Evolutionary conservation across 1,284 basidiomycete genomes (phyloP), one percentile per base, ranked within the genome.

Genomic region (Fomitopsis palustris): DNA sequence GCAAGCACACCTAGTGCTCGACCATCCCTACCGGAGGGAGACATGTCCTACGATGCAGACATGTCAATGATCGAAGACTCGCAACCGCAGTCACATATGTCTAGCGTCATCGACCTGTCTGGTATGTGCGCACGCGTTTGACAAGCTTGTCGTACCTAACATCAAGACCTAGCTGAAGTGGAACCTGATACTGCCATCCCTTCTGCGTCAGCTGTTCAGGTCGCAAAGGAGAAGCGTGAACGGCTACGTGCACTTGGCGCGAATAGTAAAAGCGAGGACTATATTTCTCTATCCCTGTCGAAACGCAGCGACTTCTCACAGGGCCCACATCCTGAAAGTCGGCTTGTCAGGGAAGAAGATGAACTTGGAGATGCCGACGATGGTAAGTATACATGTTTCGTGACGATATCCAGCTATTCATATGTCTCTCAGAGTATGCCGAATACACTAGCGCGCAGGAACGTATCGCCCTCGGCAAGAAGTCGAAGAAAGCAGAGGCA

Each of bases 321-420:
- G 65, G 92, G 92, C 0, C 92, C 93, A n/a, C 93, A 95, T 79
- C 93, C 93, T 10, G 92, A 93, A 66, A 95, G 92, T 67, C 81
- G 95, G 17, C 75, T 98, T 17, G 77, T 95, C 74, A 77, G 95
- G 56, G 96, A 98, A 73, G 95, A 73, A 45, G 95, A 98, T 71
- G 93, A 96, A 66, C 72, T 93, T 2, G 95, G 94, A 0, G 94
- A 97, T 67, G 95, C 90, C 0, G 95, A 96, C 58, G 95, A 97
- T 67, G 93, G 93, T 93, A 64, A 60, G 84, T 70, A n/a, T 10
- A 6, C 9, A 7, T 3, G 27, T 6, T 17, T 17, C 12, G 29
- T 47, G 7, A 21, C 16, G 9, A 16, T 17, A 29, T 29, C 25
- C n/a, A 3, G 23, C 16, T 6, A 3, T 25, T 47, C 12, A 47